phyloP scores from a whole-genome alignment of 2,329 filamentous ascomycete species.

The Colletotrichum sp. region DNA sequence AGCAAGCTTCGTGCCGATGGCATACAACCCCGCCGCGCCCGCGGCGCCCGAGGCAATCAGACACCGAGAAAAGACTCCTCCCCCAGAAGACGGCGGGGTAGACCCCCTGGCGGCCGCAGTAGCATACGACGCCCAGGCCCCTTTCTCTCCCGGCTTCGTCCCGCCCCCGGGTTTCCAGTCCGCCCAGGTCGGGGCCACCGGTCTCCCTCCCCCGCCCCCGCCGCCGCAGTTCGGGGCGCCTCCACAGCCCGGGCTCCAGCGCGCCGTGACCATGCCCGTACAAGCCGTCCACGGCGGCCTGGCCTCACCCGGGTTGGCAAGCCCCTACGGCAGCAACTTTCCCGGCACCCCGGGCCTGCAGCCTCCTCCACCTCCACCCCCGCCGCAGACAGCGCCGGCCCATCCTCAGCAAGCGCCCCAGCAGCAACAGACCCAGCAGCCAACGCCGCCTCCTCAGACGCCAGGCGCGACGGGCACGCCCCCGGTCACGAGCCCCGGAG shows the following conservation, averaged over 20 bases:
- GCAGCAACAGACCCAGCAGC: constrained; percentile 28
- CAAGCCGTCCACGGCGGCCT: constrained; percentile 34
- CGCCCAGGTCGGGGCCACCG: constrained; percentile 40
- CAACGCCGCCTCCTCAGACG: constrained; percentile 30
- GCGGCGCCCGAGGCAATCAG: constrained; percentile 74
- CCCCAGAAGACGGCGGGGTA: constrained; percentile 69
- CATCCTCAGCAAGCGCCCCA: constrained; percentile 23
- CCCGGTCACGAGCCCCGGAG: constrained; percentile 38
- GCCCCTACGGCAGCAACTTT: constrained; percentile 51
- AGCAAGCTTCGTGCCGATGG: constrained; percentile 65
- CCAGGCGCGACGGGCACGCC: constrained; percentile 32
- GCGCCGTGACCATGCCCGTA: constrained; percentile 55
- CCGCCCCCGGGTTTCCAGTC: constrained; percentile 51
- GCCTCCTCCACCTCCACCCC: constrained; percentile 37
- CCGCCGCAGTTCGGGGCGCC: constrained; percentile 42
- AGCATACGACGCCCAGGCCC: constrained; percentile 58
- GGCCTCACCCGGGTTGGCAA: constrained; percentile 43
- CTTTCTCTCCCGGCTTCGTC: constrained; percentile 58
- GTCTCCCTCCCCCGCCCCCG: constrained; percentile 37
- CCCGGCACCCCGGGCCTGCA: constrained; percentile 49
- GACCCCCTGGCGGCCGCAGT: constrained; percentile 65
- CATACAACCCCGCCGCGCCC: constrained; percentile 82
- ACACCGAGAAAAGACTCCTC: constrained; percentile 81
- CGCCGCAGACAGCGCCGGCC: constrained; percentile 5
- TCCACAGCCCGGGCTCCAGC: constrained; percentile 51